phyloP scores from a whole-genome alignment of 2,329 filamentous ascomycete species.

The Aspergillus cejpii region DNA sequence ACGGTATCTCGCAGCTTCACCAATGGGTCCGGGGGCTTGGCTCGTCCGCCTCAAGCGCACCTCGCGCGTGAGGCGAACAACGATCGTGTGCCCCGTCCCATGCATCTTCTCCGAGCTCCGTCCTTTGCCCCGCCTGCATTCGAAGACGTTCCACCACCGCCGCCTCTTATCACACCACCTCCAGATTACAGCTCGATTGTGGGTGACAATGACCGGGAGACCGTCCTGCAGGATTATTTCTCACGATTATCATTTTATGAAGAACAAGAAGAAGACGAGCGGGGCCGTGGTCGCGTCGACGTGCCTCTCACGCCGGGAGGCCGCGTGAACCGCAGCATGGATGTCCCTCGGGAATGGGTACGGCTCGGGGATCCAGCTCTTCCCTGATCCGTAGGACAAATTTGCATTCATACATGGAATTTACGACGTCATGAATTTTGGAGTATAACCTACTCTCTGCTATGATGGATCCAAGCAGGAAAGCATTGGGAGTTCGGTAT shows the following conservation, averaged over 20 bases:
- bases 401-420: background rate
- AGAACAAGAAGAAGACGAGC: slow-evolving; percentile 53
- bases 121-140: slow-evolving; percentile 86
- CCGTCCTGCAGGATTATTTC: slow-evolving; percentile 77
- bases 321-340: slow-evolving; percentile 58
- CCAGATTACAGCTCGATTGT: slow-evolving; percentile 78
- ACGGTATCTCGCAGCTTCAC: slow-evolving; percentile 35
- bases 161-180: slow-evolving; percentile 69
- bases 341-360: slow-evolving; percentile 54
- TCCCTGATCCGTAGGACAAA: slow-evolving; percentile 9
- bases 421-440: slow-evolving; percentile 8
- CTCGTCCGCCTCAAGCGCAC: slow-evolving; percentile 47
- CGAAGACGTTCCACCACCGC: slow-evolving; percentile 70
- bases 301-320: slow-evolving; percentile 59
- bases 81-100: slow-evolving; percentile 55
- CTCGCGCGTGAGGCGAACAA: slow-evolving; percentile 42
- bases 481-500: background rate
- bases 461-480: background rate
- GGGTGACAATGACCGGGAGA: slow-evolving; percentile 60
- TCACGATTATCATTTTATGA: slow-evolving; percentile 63
- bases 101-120: slow-evolving; percentile 74
- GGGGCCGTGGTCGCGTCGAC: slow-evolving; percentile 44
- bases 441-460: background rate
- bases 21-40: slow-evolving; percentile 36
- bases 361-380: slow-evolving; percentile 29